Conservation (phyloP, 176 grass and related monocot species). For the Eragrostis curvula region DNA sequence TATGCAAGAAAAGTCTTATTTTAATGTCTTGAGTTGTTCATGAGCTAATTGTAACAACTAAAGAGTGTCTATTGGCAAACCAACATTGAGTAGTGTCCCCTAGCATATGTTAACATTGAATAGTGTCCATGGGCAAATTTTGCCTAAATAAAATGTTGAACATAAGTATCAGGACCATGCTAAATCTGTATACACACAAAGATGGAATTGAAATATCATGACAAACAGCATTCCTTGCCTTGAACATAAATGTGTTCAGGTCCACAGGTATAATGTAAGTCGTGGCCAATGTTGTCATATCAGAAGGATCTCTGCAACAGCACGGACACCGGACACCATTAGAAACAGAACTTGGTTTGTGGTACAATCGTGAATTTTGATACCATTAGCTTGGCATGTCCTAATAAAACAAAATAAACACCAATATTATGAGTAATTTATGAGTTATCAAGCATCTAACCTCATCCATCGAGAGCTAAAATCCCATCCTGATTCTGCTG, state of each 20-base stretch:
- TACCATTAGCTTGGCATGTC: background rate
- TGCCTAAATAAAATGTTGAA: too few species aligned
- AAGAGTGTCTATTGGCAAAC: too few species aligned
- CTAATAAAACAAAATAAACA: background rate
- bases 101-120: too few species aligned
- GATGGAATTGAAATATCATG: background rate
- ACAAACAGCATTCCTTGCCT: conserved; percentile 51
- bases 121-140: too few species aligned
- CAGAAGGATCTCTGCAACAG: conserved; percentile 72
- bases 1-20: too few species aligned
- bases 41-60: too few species aligned
- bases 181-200: background rate
- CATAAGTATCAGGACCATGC: background rate
- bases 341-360: background rate
- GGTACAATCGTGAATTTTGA: background rate
- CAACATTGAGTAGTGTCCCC: too few species aligned
- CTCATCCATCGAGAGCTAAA: conserved; percentile 99
- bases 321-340: conserved; percentile 22
- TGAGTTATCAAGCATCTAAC: conserved; percentile 41
- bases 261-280: conserved; percentile 87
- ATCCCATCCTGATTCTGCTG: conserved; percentile 99
- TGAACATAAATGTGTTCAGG: conserved; percentile 87
- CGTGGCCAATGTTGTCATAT: conserved; percentile 77
- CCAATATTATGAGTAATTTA: background rate
- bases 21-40: too few species aligned